phyloP scores from a whole-genome alignment of 306 rosid genomes.

The Oemleria cerasiformis region DNA sequence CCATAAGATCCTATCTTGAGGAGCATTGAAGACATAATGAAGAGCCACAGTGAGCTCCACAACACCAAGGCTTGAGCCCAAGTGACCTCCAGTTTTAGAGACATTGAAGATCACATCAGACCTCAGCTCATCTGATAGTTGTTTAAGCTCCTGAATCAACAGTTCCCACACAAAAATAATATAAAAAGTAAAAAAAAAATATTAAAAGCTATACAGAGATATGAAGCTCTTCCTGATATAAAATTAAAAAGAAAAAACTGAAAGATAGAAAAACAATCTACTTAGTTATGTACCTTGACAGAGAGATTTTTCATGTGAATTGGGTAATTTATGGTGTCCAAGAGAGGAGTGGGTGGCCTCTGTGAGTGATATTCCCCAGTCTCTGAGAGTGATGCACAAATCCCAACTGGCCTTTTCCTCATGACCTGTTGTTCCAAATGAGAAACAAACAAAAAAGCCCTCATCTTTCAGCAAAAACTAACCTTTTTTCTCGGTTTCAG shows the following conservation, averaged over 20 bases:
- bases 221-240: not conserved
- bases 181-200: not conserved
- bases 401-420: slow-evolving; percentile 49
- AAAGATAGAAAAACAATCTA: not conserved
- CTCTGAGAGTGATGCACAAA: slow-evolving; percentile 76
- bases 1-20: slow-evolving; percentile 85
- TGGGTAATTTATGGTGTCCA: slow-evolving; percentile 88
- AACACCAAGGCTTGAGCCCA: slow-evolving; percentile 95
- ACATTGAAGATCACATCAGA: slow-evolving; percentile 95
- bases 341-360: slow-evolving; percentile 87
- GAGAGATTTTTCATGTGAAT: slow-evolving; percentile 96
- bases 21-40: slow-evolving; percentile 87
- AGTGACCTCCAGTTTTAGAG: slow-evolving; percentile 94
- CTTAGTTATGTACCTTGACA: slow-evolving; percentile 49
- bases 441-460: slow-evolving; percentile 25
- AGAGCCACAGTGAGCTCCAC: slow-evolving; percentile 97
- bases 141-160: slow-evolving; percentile 75
- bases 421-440: slow-evolving; percentile 37
- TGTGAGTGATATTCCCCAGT: slow-evolving; percentile 64
- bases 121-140: slow-evolving; percentile 83
- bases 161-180: not conserved
- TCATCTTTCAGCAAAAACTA: slow-evolving; percentile 28
- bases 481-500: not conserved
- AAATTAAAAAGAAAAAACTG: not conserved
- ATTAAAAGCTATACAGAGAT: slow-evolving; percentile 6